phyloP scores from a whole-genome alignment of 2,329 filamentous ascomycete genomes.

The Xylariaceae sp. region DNA sequence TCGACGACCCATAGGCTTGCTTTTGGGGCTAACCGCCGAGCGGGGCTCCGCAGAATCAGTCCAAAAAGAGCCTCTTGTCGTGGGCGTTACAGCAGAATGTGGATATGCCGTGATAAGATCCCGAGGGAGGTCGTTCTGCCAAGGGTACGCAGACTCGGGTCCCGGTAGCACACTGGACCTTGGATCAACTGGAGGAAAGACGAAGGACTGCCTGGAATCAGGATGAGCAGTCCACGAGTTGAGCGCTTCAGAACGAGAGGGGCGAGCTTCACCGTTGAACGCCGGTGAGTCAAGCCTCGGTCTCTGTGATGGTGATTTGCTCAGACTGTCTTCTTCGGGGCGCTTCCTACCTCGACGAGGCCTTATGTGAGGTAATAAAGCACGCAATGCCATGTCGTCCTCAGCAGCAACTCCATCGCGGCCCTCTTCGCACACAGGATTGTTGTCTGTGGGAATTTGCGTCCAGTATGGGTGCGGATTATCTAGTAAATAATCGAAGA shows the following conservation, averaged over 20 bases:
- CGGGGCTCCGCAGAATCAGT: conserved; percentile 66
- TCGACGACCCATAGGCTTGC: conserved; percentile 59
- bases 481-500: conserved; percentile 86
- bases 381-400: conserved; percentile 86
- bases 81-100: conserved; percentile 77
- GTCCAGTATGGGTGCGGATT: conserved; percentile 82
- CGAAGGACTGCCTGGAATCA: conserved; percentile 46
- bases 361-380: conserved; percentile 77
- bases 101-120: conserved; percentile 74
- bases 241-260: conserved; percentile 56
- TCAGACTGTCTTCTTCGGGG: conserved; percentile 64
- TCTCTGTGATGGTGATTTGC: conserved; percentile 61
- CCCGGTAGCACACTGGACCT: conserved; percentile 45
- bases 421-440: conserved; percentile 66
- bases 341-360: conserved; percentile 68
- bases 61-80: conserved; percentile 59
- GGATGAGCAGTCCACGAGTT: conserved; percentile 58
- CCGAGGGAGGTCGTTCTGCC: conserved; percentile 59
- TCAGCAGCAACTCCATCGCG: conserved; percentile 84
- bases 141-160: conserved; percentile 47
- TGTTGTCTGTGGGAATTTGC: conserved; percentile 69
- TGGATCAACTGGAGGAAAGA: conserved; percentile 46
- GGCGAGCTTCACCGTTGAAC: conserved; percentile 46
- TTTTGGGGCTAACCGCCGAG: conserved; percentile 72
- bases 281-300: conserved; percentile 61